These are phyloP conservation scores for Setaria viridis DNA, from an alignment of 202 grass and related monocot species.

Conservation along the genomic window DNA sequence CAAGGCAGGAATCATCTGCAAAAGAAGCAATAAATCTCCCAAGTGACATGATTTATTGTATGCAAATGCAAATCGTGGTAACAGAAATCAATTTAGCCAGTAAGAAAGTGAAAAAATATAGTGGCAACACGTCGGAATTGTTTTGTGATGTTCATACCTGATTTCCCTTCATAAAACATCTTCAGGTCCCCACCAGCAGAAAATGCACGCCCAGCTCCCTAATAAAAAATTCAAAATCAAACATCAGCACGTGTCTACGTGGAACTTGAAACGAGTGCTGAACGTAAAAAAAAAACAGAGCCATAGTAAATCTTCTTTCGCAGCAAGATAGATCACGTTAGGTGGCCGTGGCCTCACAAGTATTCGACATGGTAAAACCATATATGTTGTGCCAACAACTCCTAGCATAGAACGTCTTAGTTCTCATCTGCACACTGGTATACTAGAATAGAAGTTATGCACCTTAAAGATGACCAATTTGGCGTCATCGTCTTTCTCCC, in stretches of 20 bases:
- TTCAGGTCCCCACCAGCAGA: conserved; percentile 96
- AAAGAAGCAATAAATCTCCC: conserved; percentile 26
- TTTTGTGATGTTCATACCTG: conserved; percentile 49
- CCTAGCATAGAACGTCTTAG: not conserved
- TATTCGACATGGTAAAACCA: not conserved
- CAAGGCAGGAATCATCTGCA: conserved; percentile 89
- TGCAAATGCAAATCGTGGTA: conserved; percentile 5
- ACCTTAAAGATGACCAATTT: conserved; percentile 94
- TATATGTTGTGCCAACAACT: not conserved
- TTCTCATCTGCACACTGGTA: not conserved
- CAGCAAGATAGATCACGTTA: too few relatives aligned
- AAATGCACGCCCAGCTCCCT: conserved; percentile 88
- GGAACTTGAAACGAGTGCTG: not conserved
- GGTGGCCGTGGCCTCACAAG: too few relatives aligned
- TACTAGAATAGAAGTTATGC: not conserved
- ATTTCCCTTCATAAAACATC: conserved; percentile 97
- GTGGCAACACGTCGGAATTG: not conserved
- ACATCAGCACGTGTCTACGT: conserved; percentile 3
- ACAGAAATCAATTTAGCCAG: not conserved
- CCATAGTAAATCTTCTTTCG: not conserved
- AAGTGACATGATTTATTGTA: not conserved
- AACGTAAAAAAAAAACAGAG: not conserved
- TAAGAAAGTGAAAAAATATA: not conserved
- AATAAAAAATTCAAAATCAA: conserved; percentile 28
- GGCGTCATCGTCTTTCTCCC: conserved; percentile 86